Evolutionary conservation across 164 flowering plant species (phyloP).

Genomic region (Vitis amurensis): DNA sequence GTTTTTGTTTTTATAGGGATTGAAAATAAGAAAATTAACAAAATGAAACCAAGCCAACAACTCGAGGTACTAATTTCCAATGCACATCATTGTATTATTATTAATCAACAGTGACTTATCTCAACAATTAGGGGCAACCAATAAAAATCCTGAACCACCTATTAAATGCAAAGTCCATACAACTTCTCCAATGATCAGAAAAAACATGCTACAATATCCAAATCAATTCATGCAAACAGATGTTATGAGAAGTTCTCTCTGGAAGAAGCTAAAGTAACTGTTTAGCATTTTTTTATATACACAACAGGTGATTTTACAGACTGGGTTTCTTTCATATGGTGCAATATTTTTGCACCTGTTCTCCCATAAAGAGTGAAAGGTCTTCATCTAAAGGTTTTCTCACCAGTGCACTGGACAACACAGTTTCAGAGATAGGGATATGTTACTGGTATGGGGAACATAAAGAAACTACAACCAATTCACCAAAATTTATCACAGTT

Average conservation of each 20-base stretch:
- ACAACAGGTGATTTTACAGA: neutral
- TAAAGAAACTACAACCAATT: neutral
- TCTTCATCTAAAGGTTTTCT: neutral
- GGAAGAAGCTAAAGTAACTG: neutral
- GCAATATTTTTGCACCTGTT: neutral
- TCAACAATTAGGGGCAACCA: neutral
- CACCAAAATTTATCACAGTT: neutral
- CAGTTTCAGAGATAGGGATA: neutral
- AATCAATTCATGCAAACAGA: neutral
- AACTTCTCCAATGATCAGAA: neutral
- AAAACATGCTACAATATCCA: neutral
- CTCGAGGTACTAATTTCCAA: too few species aligned
- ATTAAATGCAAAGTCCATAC: neutral
- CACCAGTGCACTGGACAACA: neutral
- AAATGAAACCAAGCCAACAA: too few species aligned
- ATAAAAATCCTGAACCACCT: neutral
- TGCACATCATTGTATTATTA: neutral
- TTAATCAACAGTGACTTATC: neutral
- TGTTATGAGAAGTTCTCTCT: neutral
- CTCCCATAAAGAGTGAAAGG: neutral
- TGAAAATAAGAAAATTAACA: too few species aligned
- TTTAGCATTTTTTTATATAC: neutral
- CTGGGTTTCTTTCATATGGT: neutral
- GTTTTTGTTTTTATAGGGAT: too few species aligned
- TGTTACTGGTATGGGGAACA: neutral